Percentiles rank a stretch among this genome's conserved stretches.
Conservation (phyloP, 2,329 filamentous ascomycete species). For the Epichloe aotearoae region DNA sequence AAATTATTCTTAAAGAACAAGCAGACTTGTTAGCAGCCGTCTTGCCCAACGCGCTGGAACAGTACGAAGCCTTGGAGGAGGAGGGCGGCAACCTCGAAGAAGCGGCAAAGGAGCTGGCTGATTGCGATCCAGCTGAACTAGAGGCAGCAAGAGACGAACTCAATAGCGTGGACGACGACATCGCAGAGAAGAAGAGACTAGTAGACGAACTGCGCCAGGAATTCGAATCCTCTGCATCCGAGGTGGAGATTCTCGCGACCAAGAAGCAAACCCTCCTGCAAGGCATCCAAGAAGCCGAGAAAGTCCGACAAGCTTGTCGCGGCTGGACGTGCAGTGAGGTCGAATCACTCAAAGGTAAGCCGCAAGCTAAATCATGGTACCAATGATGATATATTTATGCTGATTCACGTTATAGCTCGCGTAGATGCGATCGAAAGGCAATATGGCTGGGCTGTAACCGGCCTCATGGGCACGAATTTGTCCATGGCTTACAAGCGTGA, state of each 20-base stretch:
- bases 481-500: slow-evolving; percentile 63
- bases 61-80: slow-evolving; percentile 45
- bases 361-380: neutral
- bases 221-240: slow-evolving; percentile 51
- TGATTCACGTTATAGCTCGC: slow-evolving; percentile 39
- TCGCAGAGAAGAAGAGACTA: slow-evolving; percentile 54
- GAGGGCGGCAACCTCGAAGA: slow-evolving; percentile 58
- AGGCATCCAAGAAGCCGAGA: slow-evolving; percentile 73
- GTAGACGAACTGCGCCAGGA: slow-evolving; percentile 55
- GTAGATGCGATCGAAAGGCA: slow-evolving; percentile 52
- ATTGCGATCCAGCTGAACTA: slow-evolving; percentile 70
- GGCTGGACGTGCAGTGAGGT: slow-evolving; percentile 83
- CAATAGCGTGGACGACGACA: slow-evolving; percentile 47
- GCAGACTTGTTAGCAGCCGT: slow-evolving; percentile 53
- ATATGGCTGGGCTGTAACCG: slow-evolving; percentile 60
- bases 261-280: slow-evolving; percentile 56
- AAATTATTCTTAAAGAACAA: slow-evolving; percentile 51
- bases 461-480: slow-evolving; percentile 46
- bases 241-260: slow-evolving; percentile 47
- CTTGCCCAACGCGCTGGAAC: slow-evolving; percentile 50
- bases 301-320: slow-evolving; percentile 72
- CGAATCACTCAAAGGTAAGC: slow-evolving; percentile 56
- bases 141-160: slow-evolving; percentile 59
- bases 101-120: slow-evolving; percentile 60
- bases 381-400: slow-evolving; percentile 6